Evolutionary conservation across 768 basidiomycete species (phyloP).

Genomic region (Cystobasidium onofrii): DNA sequence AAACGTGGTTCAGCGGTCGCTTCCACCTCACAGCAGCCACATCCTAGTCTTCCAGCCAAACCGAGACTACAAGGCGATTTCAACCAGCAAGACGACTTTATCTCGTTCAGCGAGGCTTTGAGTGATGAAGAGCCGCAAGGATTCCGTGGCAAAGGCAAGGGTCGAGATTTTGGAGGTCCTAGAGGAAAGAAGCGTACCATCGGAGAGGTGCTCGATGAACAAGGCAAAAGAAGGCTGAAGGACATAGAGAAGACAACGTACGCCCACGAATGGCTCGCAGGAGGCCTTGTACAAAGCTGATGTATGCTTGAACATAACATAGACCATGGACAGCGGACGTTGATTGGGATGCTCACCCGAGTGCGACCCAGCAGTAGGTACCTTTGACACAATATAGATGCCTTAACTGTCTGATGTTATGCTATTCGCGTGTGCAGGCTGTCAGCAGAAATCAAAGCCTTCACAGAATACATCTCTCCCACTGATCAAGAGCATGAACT

Average conservation of each 20-base stretch:
- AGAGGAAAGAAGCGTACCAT: conserved; percentile 13
- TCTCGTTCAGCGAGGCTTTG: conserved; percentile 35
- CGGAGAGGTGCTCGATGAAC: conserved; percentile 17
- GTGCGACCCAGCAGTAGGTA: conserved; percentile 76
- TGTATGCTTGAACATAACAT: conserved; percentile 34
- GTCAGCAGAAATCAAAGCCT: conserved; percentile 76
- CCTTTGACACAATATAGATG: too few species aligned
- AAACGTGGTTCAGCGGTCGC: not conserved
- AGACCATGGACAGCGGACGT: conserved; percentile 64
- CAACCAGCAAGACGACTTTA: conserved; percentile 39
- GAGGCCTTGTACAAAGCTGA: conserved; percentile 49
- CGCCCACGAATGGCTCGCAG: conserved; percentile 50
- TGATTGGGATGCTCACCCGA: conserved; percentile 64
- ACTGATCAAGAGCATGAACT: conserved; percentile 76
- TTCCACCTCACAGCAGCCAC: not conserved
- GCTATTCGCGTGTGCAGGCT: conserved; percentile 52
- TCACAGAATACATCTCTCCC: conserved; percentile 78
- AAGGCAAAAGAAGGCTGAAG: conserved; percentile 18
- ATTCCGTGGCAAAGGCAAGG: not conserved
- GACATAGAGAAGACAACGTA: conserved; percentile 30
- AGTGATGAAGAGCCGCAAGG: conserved; percentile 5
- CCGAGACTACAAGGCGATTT: conserved; percentile 31
- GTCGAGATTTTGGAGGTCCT: not conserved
- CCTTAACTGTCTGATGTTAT: not conserved
- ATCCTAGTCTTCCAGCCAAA: conserved; percentile 8